Evolutionary conservation across 2,329 filamentous ascomycete genomes (phyloP).

Genomic region (Aspergillus neotritici): DNA sequence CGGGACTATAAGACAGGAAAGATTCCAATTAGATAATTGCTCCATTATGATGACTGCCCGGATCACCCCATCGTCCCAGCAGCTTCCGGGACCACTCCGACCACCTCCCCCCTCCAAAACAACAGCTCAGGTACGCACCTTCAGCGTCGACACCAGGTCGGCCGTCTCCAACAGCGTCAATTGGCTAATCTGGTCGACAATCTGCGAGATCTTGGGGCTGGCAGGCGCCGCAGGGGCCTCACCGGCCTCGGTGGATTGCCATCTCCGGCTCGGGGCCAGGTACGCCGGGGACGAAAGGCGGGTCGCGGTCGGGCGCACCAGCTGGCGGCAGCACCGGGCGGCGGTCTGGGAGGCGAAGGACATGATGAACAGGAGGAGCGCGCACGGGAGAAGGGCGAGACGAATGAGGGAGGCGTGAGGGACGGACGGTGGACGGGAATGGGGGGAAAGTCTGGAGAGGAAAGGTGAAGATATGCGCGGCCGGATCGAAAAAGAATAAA

Average conservation of each 20-base stretch:
- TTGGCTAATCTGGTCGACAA: constrained; percentile 98
- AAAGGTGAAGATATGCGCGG: not conserved
- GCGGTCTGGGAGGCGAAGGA: constrained; percentile 37
- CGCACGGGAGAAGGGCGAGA: constrained; percentile 13
- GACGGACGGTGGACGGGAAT: constrained; percentile 1
- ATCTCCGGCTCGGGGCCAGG: constrained; percentile 58
- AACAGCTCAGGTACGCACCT: constrained; percentile 54
- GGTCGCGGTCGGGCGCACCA: constrained; percentile 37
- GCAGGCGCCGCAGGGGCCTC: constrained; percentile 44
- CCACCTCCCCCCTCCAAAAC: constrained; percentile 1
- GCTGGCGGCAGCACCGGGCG: constrained; percentile 41
- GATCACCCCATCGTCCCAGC: no score
- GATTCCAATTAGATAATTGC: no score
- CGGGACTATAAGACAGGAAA: constrained; percentile 56
- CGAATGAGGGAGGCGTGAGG: constrained; percentile 1
- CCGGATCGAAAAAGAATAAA: constrained; percentile 4
- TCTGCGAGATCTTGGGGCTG: constrained; percentile 87
- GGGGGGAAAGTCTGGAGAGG: not conserved
- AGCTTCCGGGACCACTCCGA: not conserved
- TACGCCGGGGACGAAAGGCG: constrained; percentile 37
- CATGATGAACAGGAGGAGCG: constrained; percentile 25
- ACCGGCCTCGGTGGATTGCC: constrained; percentile 80
- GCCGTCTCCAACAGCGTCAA: constrained; percentile 97
- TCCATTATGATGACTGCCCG: no score
- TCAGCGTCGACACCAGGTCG: constrained; percentile 87